Conservation (phyloP, 345 rosid species). For the Kandelia obovata region DNA sequence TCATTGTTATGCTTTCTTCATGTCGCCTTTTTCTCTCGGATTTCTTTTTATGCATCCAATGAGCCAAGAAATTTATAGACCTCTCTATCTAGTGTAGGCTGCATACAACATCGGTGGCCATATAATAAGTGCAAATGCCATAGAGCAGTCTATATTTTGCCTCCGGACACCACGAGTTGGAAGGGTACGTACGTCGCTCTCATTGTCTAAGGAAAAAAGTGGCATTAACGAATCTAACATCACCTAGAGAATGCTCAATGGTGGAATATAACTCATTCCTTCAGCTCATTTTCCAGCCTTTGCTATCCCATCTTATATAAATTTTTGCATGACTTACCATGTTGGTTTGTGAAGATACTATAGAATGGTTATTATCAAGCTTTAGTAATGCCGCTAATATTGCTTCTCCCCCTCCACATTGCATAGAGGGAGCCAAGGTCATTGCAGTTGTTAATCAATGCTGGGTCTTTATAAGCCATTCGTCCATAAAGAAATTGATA, state of each 20-base stretch:
- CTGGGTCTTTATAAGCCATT: too few relatives aligned
- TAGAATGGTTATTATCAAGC: too few relatives aligned
- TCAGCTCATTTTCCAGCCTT: not conserved
- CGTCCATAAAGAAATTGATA: too few relatives aligned
- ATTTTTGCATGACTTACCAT: not conserved
- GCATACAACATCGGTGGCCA: constrained; percentile 85
- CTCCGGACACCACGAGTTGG: constrained; percentile 67
- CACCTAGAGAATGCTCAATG: not conserved
- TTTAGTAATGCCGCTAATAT: too few relatives aligned
- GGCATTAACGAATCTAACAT: not conserved
- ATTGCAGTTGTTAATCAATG: too few relatives aligned
- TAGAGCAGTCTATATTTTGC: constrained; percentile 78
- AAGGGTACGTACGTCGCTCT: constrained; percentile 43
- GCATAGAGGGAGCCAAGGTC: too few relatives aligned
- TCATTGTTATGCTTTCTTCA: not conserved
- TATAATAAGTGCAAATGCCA: constrained; percentile 71
- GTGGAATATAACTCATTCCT: not conserved
- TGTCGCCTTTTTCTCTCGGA: not conserved
- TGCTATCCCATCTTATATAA: not conserved
- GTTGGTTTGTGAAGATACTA: too few relatives aligned
- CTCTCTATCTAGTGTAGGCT: constrained; percentile 67
- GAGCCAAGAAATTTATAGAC: constrained; percentile 25
- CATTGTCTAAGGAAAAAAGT: not conserved
- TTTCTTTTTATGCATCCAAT: not conserved
- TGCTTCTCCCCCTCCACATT: too few relatives aligned